Evolutionary conservation across 371 early-diverging fungal genomes (phyloP).

Genomic region (Rhizopus stolonifer): DNA sequence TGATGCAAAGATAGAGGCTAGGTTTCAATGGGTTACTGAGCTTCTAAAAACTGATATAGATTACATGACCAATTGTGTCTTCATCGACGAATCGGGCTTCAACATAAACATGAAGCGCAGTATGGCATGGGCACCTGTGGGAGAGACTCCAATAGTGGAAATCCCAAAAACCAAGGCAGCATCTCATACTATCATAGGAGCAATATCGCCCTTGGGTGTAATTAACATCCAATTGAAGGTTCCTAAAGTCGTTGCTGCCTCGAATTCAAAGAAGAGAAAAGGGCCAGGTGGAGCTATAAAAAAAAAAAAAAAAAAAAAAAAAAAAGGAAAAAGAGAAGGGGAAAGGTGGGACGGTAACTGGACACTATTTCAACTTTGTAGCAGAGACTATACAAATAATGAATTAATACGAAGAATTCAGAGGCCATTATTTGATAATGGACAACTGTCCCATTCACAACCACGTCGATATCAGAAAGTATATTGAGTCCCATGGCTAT

Average conservation of each 20-base stretch:
- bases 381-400: constrained; percentile 13
- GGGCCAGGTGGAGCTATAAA: no score
- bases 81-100: not conserved
- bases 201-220: not conserved
- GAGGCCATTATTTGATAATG: constrained; percentile 20
- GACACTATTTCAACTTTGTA: constrained; percentile 21
- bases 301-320: constrained; percentile 4
- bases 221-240: not conserved
- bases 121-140: constrained; percentile 7
- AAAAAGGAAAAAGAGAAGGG: not conserved
- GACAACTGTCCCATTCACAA: constrained; percentile 14
- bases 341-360: constrained; percentile 18
- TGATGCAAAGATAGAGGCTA: constrained; percentile 5
- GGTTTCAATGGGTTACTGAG: constrained; percentile 10
- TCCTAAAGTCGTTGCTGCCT: constrained; percentile 1
- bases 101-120: constrained; percentile 10
- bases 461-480: constrained; percentile 14
- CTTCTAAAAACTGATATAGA: constrained; percentile 2
- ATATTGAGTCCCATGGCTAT: constrained; percentile 22
- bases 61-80: constrained; percentile 11
- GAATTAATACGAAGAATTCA: constrained; percentile 18
- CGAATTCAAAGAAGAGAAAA: no score
- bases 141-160: constrained; percentile 6
- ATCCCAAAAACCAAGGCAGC: not conserved
- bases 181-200: not conserved